These are phyloP conservation scores for Hanseniaspora thailandica DNA, from an alignment of 805 yeast genomes.

Conservation along the genomic window DNA sequence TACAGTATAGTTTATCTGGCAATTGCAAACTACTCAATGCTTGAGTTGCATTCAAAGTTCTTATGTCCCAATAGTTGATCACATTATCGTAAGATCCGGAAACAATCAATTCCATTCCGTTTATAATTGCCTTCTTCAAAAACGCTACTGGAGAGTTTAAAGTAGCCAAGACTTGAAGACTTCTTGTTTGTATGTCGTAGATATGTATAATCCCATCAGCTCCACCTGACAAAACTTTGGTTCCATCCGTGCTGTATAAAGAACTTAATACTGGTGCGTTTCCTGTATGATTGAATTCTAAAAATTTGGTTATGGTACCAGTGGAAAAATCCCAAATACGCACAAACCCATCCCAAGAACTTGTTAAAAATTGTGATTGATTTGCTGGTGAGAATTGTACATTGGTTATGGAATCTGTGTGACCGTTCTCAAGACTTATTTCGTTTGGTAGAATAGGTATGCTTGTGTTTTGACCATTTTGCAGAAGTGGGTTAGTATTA, in stretches of 20 bases:
- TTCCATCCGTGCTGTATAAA: conserved; percentile 46
- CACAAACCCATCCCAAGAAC: conserved; percentile 93
- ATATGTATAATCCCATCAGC: conserved; percentile 78
- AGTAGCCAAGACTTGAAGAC: conserved; percentile 68
- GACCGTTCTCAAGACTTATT: conserved; percentile 59
- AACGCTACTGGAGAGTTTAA: conserved; percentile 72
- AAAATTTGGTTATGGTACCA: conserved; percentile 47
- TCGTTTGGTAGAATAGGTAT: conserved; percentile 45
- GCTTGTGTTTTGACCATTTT: conserved; percentile 29
- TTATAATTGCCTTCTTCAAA: conserved; percentile 70
- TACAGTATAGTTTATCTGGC: conserved; percentile 83
- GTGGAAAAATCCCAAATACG: conserved; percentile 78
- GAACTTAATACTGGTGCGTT: conserved; percentile 9
- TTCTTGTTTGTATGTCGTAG: conserved; percentile 74
- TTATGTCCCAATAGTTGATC: conserved; percentile 85
- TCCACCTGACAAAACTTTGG: conserved; percentile 79
- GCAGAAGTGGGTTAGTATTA: conserved; percentile 13
- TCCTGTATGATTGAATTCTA: conserved; percentile 3
- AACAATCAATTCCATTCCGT: conserved; percentile 61
- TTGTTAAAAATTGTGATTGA: conserved; percentile 59
- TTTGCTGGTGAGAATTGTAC: conserved; percentile 77
- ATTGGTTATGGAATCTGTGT: conserved; percentile 84
- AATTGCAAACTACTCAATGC: conserved; percentile 71
- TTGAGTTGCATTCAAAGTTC: conserved; percentile 43
- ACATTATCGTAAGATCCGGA: conserved; percentile 97